Base-by-base conservation (phyloP, 2,329 filamentous ascomycete genomes). In the Dactylonectria macrodidyma region DNA sequence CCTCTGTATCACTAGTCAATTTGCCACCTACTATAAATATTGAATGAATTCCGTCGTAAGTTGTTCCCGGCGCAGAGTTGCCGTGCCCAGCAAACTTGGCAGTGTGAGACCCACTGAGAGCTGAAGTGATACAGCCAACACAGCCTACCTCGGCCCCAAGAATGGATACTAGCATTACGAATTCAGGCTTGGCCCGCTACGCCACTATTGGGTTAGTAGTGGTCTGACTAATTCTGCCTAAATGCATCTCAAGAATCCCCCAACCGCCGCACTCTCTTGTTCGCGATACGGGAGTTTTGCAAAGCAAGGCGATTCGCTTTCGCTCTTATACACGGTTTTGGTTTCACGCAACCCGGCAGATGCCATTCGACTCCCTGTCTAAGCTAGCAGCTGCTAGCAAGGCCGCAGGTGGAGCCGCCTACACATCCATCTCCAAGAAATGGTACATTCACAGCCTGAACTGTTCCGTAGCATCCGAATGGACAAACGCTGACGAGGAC, bases 341-440 rank as follows among this genome's bases (percentile, higher is more conserved):
- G 22, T 26, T 26, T 26, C 46, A 22, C 11, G 5, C 19, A 26
- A 22, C 46, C 47, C 26, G 41, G 36, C 16, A 33, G 44, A 66
- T 66, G 64, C 46, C 52, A 44, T 62, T 62, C 12, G 54, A 66
- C n/a, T 47, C 52, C n/a, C 50, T 66, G 50, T 62, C 36, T 8
- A 66, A 62, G 46, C 59, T 66, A 48, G 64, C 59, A 30, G 41
- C 16, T 5, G 64, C 64, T 59, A 24, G 64, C 48, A 54, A 47
- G 54, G 64, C 64, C 6, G 59, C 64, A 36, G 16, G 64, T 34
- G 56, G 48, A 38, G 62, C 62, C 1, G 64, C 64, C 11, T 62
- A 58, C 14, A 26, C 64, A 24, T 58, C 24, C 38, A 30, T 66
- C 54, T 48, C 64, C 11, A 66, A 66, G 47, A 66, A 66, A 62